Evolutionary conservation across 2,329 filamentous ascomycete species (phyloP).

Genomic region (Chaetomium olivaceum): DNA sequence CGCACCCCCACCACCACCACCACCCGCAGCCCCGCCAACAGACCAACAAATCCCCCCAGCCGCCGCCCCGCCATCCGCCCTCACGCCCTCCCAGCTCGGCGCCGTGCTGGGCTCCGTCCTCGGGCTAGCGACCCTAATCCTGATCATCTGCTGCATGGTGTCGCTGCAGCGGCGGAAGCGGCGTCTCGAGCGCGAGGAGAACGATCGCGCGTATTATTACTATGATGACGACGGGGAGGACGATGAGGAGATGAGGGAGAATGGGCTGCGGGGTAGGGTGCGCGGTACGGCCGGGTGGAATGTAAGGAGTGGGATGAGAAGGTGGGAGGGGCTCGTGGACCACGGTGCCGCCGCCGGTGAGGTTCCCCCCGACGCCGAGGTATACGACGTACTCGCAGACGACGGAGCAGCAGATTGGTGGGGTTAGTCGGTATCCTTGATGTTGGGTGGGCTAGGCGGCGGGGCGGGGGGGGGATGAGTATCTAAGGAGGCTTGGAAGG

Average conservation of each 20-base stretch:
- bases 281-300: constrained; percentile 1
- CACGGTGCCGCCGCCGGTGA: constrained; percentile 23
- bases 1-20: constrained; percentile 24
- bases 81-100: constrained; percentile 43
- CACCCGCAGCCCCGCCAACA: constrained; percentile 19
- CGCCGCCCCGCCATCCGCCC: constrained; percentile 27
- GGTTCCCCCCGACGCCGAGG: constrained; percentile 28
- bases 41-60: constrained; percentile 5
- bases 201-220: neutral
- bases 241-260: constrained; percentile 8
- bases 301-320: neutral
- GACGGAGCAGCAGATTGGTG: constrained; percentile 24
- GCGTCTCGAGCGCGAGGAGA: neutral
- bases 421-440: constrained; percentile 28
- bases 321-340: constrained; percentile 5
- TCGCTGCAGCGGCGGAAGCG: constrained; percentile 4
- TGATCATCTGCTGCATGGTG: constrained; percentile 36
- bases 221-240: neutral
- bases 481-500: too few relatives aligned
- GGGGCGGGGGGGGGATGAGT: neutral
- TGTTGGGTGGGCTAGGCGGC: neutral
- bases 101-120: constrained; percentile 45
- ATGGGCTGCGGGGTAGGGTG: neutral
- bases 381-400: constrained; percentile 27
- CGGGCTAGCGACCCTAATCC: constrained; percentile 41